Base-by-base conservation (phyloP, 2,329 filamentous ascomycete genomes). In the Xylariaceae sp. region DNA sequence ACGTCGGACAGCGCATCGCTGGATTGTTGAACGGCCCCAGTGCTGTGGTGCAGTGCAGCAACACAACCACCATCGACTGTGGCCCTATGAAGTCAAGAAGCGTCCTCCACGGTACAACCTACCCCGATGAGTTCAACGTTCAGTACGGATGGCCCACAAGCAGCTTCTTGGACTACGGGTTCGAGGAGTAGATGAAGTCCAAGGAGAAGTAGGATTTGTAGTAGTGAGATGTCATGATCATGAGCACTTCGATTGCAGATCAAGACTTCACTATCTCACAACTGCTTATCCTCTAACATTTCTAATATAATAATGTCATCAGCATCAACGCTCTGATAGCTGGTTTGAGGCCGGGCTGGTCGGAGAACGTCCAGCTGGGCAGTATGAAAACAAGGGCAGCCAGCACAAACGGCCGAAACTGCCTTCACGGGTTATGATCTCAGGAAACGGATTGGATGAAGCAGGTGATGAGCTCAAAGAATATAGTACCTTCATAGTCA, bases 1-100 rank as follows among this genome's bases (percentile, higher is more conserved):
- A 78, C 4, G 79, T 76, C 0, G 83, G 79, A 0, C 70, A 74
- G 47, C 73, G 73, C 1, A 72, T 82, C 42, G 78, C 77, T 1
- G 73, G 66, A 6, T 69, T 74, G 51, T 55, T 78, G 53, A 49
- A 69, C 34, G 58, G 58, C 7, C 57, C 56, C 18, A 58, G 53
- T 5, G 17, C 58, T 18, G 11, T 52, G 8, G 39, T 37, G 4
- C 51, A 62, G 50, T 68, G 68, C 42, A 52, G 69, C 45, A 60
- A 62, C 35, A 64, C 65, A 15, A 68, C 66, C 13, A 71, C 64
- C 3, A 53, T 62, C 2, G 66, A 60, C 4, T 70, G 70, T 53
- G 70, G 68, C 3, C 17, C 51, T 5, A 70, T 71, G 68, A 47
- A 52, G 15, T 53, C 63, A 5, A 75, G 75, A 55, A 53, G 69